These are phyloP conservation scores for Aspergillus fumigatiaffinis DNA, from an alignment of 2,329 filamentous ascomycete genomes.

Conservation along the genomic window DNA sequence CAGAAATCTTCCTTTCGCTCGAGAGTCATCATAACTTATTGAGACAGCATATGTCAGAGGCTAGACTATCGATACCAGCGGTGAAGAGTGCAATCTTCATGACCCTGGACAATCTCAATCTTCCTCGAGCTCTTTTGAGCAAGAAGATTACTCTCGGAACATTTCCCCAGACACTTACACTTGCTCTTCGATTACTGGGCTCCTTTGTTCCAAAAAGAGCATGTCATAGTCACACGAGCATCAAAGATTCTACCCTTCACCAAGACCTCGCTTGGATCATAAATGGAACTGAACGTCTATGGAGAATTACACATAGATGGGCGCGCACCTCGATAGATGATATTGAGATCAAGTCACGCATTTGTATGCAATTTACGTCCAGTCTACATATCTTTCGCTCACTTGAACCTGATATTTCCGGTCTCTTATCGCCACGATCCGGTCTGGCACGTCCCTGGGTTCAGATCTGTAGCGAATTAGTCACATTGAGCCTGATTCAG, in stretches of 20 bases:
- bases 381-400: slow-evolving; percentile 19
- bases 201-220: slow-evolving; percentile 21
- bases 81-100: slow-evolving; percentile 21
- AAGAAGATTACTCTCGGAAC: slow-evolving; percentile 23
- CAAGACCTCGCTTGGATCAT: slow-evolving; percentile 33
- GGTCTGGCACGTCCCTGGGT: slow-evolving; percentile 26
- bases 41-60: slow-evolving; percentile 2
- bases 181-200: slow-evolving; percentile 28
- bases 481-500: slow-evolving; percentile 21
- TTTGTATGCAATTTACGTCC: slow-evolving; percentile 26
- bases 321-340: slow-evolving; percentile 16
- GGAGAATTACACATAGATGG: slow-evolving; percentile 28
- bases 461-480: slow-evolving; percentile 29
- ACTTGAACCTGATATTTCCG: slow-evolving; percentile 14
- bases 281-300: slow-evolving; percentile 31
- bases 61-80: slow-evolving; percentile 24
- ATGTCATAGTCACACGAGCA: slow-evolving; percentile 9
- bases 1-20: slow-evolving; percentile 46
- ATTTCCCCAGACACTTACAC: slow-evolving; percentile 21
- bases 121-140: slow-evolving; percentile 27
- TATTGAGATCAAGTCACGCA: slow-evolving; percentile 14
- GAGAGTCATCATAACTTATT: slow-evolving; percentile 27
- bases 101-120: slow-evolving; percentile 28
- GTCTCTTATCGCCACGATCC: slow-evolving; percentile 11
- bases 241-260: slow-evolving; percentile 21